Evolutionary conservation across 2,329 filamentous ascomycete species (phyloP).

Genomic region (Orbilia brochopaga): DNA sequence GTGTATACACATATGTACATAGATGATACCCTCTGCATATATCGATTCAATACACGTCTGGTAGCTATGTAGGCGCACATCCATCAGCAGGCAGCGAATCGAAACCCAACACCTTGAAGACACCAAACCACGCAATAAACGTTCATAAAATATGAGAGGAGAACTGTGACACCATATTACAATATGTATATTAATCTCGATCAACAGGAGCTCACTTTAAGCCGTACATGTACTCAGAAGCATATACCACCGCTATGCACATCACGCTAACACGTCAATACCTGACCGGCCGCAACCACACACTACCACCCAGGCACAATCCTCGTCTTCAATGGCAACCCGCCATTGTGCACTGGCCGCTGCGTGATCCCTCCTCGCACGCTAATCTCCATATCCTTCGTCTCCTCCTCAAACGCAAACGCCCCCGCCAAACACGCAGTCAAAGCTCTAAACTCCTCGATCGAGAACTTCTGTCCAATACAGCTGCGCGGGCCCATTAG

Average conservation of each 20-base stretch:
- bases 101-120: too few relatives aligned
- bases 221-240: too few relatives aligned
- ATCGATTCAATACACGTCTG: constrained; percentile 4
- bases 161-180: too few relatives aligned
- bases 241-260: too few relatives aligned
- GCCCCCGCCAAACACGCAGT: constrained; percentile 77
- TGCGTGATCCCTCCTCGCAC: constrained; percentile 75
- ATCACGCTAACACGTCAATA: background rate
- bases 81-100: too few relatives aligned
- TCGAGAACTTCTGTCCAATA: constrained; percentile 81
- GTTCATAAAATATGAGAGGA: too few relatives aligned
- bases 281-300: constrained; percentile 19
- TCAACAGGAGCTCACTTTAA: too few relatives aligned
- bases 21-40: constrained; percentile 48
- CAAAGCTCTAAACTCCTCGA: constrained; percentile 82
- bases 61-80: too few relatives aligned
- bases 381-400: constrained; percentile 66
- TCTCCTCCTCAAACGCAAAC: constrained; percentile 73
- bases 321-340: constrained; percentile 72
- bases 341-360: constrained; percentile 68
- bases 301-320: constrained; percentile 70
- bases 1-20: constrained; percentile 35
- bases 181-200: too few relatives aligned
- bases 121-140: too few relatives aligned
- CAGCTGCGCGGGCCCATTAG: constrained; percentile 84